These are phyloP conservation scores for Saturnispora dispora DNA, from an alignment of 805 yeast species.

Conservation along the genomic window DNA sequence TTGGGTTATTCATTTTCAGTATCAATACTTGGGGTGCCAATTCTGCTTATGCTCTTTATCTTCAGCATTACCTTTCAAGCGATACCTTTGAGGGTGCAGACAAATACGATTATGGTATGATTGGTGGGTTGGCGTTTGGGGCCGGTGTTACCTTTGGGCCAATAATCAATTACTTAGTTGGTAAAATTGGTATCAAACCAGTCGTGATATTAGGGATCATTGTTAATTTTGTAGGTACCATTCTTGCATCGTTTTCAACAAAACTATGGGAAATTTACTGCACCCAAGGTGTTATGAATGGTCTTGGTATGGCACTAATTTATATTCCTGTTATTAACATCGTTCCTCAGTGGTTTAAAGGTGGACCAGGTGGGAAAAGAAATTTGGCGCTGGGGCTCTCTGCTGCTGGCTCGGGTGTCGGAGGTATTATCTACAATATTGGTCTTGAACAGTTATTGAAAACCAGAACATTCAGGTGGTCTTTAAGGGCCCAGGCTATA, in stretches of 20 bases:
- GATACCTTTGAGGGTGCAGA: conserved; percentile 45
- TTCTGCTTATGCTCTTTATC: conserved; percentile 54
- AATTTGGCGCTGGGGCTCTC: conserved; percentile 43
- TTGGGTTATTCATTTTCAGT: conserved; percentile 42
- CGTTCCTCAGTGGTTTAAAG: conserved; percentile 59
- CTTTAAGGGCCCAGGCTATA: conserved; percentile 40
- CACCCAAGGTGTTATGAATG: conserved; percentile 59
- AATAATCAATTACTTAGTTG: conserved; percentile 35
- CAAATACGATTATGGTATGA: conserved; percentile 50
- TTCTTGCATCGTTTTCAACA: conserved; percentile 53
- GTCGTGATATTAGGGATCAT: conserved; percentile 39
- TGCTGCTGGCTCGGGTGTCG: conserved; percentile 44
- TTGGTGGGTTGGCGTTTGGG: conserved; percentile 62
- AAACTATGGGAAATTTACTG: conserved; percentile 57
- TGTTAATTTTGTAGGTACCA: conserved; percentile 43
- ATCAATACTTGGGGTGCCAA: conserved; percentile 70
- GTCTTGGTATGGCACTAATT: conserved; percentile 48
- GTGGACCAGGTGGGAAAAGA: conserved; percentile 36
- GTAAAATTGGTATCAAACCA: conserved; percentile 33
- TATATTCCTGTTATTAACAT: conserved; percentile 51
- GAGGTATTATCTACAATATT: conserved; percentile 41
- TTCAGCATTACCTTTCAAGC: conserved; percentile 45
- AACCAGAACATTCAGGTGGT: conserved; percentile 36
- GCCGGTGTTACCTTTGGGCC: conserved; percentile 44
- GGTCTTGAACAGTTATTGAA: conserved; percentile 39